Base-by-base conservation (phyloP, 2,329 filamentous ascomycete genomes). In the Trichoderma sp. region DNA sequence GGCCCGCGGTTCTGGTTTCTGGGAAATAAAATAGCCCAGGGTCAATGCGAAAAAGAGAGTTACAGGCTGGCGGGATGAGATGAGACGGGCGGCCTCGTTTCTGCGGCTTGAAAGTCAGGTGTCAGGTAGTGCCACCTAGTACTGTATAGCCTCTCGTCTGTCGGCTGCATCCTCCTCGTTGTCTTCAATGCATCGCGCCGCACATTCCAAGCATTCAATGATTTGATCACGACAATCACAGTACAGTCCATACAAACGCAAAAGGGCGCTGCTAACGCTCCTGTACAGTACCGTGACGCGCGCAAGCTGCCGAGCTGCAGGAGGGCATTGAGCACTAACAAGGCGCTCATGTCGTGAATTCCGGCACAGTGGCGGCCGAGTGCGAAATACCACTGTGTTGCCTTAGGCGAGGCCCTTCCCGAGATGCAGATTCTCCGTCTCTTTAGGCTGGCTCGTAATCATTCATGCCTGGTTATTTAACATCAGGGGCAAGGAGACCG, bases 1-100 rank as follows among this genome's bases (percentile, higher is more conserved):
- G 69, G 31, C 60, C 69, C 69, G 41, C 69, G n/a, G 60, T 53
- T 64, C 69, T 73, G 69, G 69, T 73, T n/a, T 73, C 60, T 45
- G 69, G 69, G 59, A 73, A 68, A 53, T 38, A 7, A 73, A 68
- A 53, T 38, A 7, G 33, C 31, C 31, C 50, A 71, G 45, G 65
- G n/a, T 33, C 50, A 21, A 60, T 45, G 38, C 38, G 7, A 18
- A 67, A 14, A 29, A 35, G 16, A 29, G 35, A 38, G 33, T 35
- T n/a, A 33, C n/a, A 16, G 60, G 18, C 18, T 21, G 16, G 29
- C 62, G 11, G 33, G 31, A 38, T 21, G 60, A 8, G 38, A 45
- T 45, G 41, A 29, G 33, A 33, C 31, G 18, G 60, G 60, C 29
- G 60, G 60, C 60, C 50, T 63, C 29, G 33, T 66, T 63, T 63